These are phyloP conservation scores for Clarireedia monteithiana DNA, from an alignment of 2,329 filamentous ascomycete genomes.

Conservation along the genomic window DNA sequence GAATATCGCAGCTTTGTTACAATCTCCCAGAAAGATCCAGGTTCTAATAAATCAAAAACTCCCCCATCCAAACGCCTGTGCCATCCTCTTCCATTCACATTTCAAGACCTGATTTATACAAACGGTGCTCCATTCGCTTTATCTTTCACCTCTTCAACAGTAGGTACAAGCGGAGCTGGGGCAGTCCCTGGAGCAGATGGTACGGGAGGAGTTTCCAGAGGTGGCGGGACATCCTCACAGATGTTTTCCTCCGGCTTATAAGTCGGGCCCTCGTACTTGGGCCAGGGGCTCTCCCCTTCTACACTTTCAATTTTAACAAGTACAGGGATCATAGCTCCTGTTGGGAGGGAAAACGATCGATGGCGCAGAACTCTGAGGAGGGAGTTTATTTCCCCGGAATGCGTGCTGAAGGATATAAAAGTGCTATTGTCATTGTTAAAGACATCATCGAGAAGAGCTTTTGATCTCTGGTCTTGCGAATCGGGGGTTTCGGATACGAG, in stretches of 20 bases:
- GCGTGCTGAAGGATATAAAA: constrained; percentile 52
- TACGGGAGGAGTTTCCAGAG: neutral
- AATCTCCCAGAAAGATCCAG: too few species aligned
- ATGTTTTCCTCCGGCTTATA: neutral
- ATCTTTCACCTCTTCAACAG: neutral
- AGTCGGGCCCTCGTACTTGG: neutral
- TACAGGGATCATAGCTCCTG: constrained; percentile 61
- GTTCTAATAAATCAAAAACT: too few species aligned
- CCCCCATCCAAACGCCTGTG: too few species aligned
- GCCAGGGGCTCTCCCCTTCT: constrained; percentile 10
- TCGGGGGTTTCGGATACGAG: constrained; percentile 35
- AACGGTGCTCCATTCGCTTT: neutral
- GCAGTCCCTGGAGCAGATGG: neutral
- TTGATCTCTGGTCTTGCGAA: constrained; percentile 43
- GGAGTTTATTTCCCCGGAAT: constrained; percentile 49
- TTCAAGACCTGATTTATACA: neutral
- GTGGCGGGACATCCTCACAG: neutral
- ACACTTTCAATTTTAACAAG: constrained; percentile 51
- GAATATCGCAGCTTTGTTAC: neutral
- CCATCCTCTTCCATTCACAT: too few species aligned
- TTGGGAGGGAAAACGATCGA: constrained; percentile 52
- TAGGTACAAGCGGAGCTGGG: neutral
- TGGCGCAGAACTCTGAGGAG: constrained; percentile 52
- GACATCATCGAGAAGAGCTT: constrained; percentile 46
- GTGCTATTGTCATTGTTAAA: constrained; percentile 44